These are phyloP conservation scores for Lactarius sanguifluus DNA, from an alignment of 768 basidiomycete species.

Conservation along the genomic window DNA sequence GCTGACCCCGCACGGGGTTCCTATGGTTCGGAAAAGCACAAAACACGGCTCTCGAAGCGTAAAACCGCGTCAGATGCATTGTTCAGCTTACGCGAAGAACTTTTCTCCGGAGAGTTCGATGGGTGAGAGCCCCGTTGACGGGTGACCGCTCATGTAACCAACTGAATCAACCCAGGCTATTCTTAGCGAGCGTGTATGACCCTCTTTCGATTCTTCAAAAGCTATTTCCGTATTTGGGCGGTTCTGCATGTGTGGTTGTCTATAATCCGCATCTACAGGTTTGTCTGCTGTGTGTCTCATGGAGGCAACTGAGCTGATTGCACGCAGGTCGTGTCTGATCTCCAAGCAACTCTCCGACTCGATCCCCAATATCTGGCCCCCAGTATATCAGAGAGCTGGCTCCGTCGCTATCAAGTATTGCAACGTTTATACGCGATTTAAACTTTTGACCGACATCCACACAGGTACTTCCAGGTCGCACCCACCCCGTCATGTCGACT, in stretches of 20 bases:
- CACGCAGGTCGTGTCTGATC: conserved; percentile 67
- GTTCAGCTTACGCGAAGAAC: conserved; percentile 65
- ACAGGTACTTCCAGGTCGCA: conserved; percentile 87
- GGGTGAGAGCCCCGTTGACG: conserved; percentile 51
- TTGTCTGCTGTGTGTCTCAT: conserved; percentile 20
- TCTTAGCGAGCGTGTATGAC: conserved; percentile 84
- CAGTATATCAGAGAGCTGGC: conserved; percentile 80
- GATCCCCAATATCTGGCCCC: conserved; percentile 71
- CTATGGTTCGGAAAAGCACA: conserved; percentile 71
- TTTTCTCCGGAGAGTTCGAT: conserved; percentile 88
- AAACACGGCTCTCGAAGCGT: conserved; percentile 70
- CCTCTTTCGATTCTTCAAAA: conserved; percentile 75
- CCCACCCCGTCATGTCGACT: conserved; percentile 92
- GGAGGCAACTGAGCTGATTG: neutral
- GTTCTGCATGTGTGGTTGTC: conserved; percentile 83
- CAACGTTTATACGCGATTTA: neutral
- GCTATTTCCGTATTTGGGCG: conserved; percentile 73
- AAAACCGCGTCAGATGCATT: conserved; percentile 67
- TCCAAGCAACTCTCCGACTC: conserved; percentile 68
- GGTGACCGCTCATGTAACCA: neutral
- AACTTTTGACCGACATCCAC: neutral
- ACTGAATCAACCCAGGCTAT: conserved; percentile 48
- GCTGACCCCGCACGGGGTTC: conserved; percentile 56
- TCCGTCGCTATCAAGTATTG: conserved; percentile 81
- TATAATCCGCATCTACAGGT: conserved; percentile 84